Base-by-base conservation (phyloP, 257 asterid genomes). In the Solanum medicagineum region DNA sequence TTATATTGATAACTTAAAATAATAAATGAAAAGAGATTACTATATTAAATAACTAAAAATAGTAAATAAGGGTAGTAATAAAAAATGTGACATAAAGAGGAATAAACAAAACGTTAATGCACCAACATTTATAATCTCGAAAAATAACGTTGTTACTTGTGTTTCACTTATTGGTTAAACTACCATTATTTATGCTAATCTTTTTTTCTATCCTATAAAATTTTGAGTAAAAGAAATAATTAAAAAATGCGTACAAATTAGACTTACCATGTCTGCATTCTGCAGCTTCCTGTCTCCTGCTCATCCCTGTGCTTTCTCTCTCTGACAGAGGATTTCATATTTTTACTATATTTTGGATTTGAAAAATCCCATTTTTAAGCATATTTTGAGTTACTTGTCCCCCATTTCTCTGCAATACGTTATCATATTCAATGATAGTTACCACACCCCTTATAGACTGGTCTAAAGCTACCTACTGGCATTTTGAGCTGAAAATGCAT, bases 401-500 rank as follows among this genome's bases (percentile, higher is more conserved):
- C 74, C 81, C 73, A 73, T 54, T 74, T 66, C 84, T 75, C 81
- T 84, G 40, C 53, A 49, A 54, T 56, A 55, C 54, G 36, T 17
- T 47, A 24, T 14, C 59, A 75, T 49, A 40, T 75, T 77, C 83
- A 15, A 77, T 77, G 63, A 77, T 77, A 53, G 11, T 53, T 26
- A 53, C 65, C 83, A 53, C 63, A 49, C 63, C 24, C 83, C 65
- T 51, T 26, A 10, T 16, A 24, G 47, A 77, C 65, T 16, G n/a
- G 47, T 77, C 9, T 77, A 15, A 77, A 77, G 26, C 47, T 77
- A 26, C 63, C 83, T 77, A 77, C 55, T 73, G 56, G 36, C 83
- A 77, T 77, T 77, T 77, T 77, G 47, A 77, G 83, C n/a, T 36
- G 85, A 60, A 69, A 81, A 84, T 90, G 86, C 84, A 53, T 57